phyloP scores from a whole-genome alignment of 176 grass and related monocot genomes.

The Avena insularis region DNA sequence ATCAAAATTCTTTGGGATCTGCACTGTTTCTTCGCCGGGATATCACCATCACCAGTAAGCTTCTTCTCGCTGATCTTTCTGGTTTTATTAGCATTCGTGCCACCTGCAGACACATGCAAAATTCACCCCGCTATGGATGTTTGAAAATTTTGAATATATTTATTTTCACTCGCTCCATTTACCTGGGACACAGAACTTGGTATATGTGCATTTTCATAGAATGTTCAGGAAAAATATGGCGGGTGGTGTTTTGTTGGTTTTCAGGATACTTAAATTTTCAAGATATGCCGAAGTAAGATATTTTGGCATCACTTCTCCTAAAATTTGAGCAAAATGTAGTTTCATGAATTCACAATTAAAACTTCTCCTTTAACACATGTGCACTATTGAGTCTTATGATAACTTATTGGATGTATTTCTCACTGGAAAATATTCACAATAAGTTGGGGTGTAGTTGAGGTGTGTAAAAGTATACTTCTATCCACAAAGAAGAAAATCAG shows the following conservation, averaged over 20 bases:
- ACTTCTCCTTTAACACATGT: not conserved
- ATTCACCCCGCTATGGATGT: not conserved
- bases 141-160: not conserved
- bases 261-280: not conserved
- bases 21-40: slow-evolving; percentile 13
- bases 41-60: not conserved
- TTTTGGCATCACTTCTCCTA: not conserved
- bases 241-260: not conserved
- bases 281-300: not conserved
- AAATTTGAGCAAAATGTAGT: not conserved
- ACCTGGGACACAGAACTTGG: not conserved
- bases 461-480: not conserved
- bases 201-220: not conserved
- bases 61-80: slow-evolving; percentile 8
- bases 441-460: not conserved
- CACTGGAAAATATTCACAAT: not conserved
- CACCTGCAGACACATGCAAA: slow-evolving; percentile 11
- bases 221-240: not conserved
- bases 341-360: not conserved
- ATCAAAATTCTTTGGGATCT: not conserved
- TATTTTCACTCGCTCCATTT: not conserved
- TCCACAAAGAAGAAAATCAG: not conserved
- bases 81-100: not conserved
- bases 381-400: not conserved
- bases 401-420: not conserved